phyloP scores from a whole-genome alignment of 73 alveolate species.

The Blepharisma stoltei region DNA sequence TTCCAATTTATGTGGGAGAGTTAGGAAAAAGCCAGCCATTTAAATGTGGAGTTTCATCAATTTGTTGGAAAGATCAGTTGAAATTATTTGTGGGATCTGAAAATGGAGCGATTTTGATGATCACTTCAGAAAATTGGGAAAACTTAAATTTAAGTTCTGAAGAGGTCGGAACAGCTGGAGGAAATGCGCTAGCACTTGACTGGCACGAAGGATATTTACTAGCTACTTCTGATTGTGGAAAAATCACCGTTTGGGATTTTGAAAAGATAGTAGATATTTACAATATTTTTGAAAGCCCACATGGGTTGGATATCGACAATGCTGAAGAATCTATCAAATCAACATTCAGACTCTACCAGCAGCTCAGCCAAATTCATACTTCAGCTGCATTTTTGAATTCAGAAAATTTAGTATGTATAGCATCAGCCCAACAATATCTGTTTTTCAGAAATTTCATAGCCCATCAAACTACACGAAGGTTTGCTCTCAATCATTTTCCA shows the following conservation, averaged over 20 bases:
- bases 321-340: neutral
- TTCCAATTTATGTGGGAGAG: no score
- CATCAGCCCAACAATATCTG: neutral
- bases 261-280: neutral
- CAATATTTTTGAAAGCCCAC: neutral
- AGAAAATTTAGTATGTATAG: neutral
- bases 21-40: constrained; percentile 7
- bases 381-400: neutral
- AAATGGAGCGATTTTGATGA: neutral
- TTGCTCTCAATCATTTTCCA: neutral
- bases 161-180: neutral
- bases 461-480: neutral
- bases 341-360: neutral
- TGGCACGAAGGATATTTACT: neutral
- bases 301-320: neutral
- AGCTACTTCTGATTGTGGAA: neutral
- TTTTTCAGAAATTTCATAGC: neutral
- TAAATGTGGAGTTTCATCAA: neutral
- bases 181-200: neutral
- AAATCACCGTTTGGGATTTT: neutral
- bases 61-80: neutral
- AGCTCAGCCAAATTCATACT: neutral
- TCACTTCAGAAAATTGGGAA: neutral
- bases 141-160: neutral
- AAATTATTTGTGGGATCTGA: constrained; percentile 3